Conservation (phyloP, 148 eudicot genomes). For the Polygonum maritimum region DNA sequence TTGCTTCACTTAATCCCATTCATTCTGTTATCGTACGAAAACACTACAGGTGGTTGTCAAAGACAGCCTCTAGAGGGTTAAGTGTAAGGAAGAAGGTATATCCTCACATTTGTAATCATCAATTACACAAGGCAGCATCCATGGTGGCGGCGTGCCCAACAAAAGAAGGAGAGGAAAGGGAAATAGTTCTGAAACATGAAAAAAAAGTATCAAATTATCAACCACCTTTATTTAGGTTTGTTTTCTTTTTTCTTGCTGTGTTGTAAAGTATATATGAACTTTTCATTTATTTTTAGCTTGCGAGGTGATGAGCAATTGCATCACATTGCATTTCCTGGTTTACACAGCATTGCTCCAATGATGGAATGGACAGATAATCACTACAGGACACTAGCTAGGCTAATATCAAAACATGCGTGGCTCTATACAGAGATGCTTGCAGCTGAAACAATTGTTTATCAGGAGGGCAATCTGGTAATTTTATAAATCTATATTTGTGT, state of each 20-base stretch:
- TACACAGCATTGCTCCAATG: slow-evolving; percentile 90
- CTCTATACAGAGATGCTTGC: slow-evolving; percentile 96
- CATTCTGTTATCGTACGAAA: slow-evolving; percentile 37
- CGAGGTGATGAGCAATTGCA: neutral
- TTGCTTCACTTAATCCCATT: slow-evolving; percentile 60
- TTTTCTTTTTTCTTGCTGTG: slow-evolving; percentile 5
- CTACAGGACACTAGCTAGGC: slow-evolving; percentile 76
- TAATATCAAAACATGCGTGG: slow-evolving; percentile 88
- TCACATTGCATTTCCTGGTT: neutral
- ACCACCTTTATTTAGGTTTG: slow-evolving; percentile 86
- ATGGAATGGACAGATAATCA: slow-evolving; percentile 98
- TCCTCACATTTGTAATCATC: slow-evolving; percentile 23
- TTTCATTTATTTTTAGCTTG: neutral
- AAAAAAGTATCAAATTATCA: slow-evolving; percentile 18
- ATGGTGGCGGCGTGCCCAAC: slow-evolving; percentile 45
- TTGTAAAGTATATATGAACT: neutral
- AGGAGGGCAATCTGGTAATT: slow-evolving; percentile 72
- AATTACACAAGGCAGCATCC: slow-evolving; percentile 18
- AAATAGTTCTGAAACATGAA: too few relatives aligned
- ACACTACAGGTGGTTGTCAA: slow-evolving; percentile 29
- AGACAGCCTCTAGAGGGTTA: slow-evolving; percentile 14
- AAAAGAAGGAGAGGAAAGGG: too few relatives aligned
- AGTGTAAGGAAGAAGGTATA: slow-evolving; percentile 29
- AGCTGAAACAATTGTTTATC: slow-evolving; percentile 90
- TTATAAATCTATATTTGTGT: neutral